Evolutionary conservation across 768 basidiomycete species (phyloP).

Genomic region (Dioszegia hungarica): DNA sequence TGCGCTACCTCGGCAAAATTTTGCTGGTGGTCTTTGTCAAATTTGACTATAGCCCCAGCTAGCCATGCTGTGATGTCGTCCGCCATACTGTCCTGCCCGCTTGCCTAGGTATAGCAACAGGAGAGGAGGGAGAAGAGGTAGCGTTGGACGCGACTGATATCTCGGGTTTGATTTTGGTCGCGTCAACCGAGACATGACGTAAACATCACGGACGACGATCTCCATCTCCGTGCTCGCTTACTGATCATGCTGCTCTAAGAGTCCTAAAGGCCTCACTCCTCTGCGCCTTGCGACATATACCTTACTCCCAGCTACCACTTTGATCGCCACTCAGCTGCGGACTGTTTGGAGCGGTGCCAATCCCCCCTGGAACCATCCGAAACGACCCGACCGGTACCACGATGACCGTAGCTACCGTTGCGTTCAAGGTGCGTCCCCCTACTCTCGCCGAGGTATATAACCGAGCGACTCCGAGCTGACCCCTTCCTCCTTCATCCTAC

Average conservation of each 20-base stretch:
- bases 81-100: too few species aligned
- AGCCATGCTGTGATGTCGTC: constrained; percentile 18
- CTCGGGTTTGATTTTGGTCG: too few species aligned
- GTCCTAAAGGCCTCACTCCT: constrained; percentile 1
- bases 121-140: neutral
- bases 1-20: constrained; percentile 11
- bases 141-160: constrained; percentile 3
- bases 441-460: neutral
- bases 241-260: neutral
- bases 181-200: too few species aligned
- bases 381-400: neutral
- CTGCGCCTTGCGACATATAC: neutral
- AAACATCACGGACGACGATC: neutral
- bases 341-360: neutral
- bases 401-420: constrained; percentile 29
- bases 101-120: neutral
- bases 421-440: constrained; percentile 27
- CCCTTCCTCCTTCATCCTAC: neutral
- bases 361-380: neutral
- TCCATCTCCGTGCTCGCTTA: neutral
- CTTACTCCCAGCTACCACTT: neutral
- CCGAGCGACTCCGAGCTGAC: neutral
- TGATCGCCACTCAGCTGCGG: neutral
- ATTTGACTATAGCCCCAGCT: constrained; percentile 15
- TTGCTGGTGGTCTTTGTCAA: constrained; percentile 24